These are phyloP conservation scores for Fragaria iinumae DNA, from an alignment of 306 rosid genomes.

Conservation along the genomic window DNA sequence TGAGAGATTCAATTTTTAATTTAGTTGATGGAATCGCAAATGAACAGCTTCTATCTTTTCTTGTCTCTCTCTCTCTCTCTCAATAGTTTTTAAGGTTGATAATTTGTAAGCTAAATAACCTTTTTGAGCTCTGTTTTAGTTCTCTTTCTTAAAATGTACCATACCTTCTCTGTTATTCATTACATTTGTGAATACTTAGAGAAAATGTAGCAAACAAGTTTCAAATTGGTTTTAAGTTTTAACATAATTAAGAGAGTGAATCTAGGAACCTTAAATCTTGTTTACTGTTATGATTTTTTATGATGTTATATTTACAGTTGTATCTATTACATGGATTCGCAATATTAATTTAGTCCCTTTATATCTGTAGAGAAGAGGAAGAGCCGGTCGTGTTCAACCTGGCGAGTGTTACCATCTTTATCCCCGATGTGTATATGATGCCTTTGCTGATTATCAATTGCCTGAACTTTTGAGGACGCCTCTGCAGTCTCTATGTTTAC, in stretches of 20 bases:
- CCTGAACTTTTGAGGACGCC: conserved; percentile 98
- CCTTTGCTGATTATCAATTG: conserved; percentile 85
- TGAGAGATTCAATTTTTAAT: neutral
- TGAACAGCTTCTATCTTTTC: neutral
- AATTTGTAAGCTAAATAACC: neutral
- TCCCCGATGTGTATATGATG: conserved; percentile 83
- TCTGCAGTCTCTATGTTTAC: conserved; percentile 89
- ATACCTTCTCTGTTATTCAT: neutral
- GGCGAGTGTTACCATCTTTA: conserved; percentile 95
- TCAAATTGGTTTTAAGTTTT: neutral
- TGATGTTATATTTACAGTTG: neutral
- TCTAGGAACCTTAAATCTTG: neutral
- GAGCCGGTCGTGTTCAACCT: conserved; percentile 97
- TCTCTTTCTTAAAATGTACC: neutral
- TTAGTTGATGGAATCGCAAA: neutral
- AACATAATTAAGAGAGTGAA: neutral
- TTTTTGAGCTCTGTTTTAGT: neutral
- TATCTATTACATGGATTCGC: neutral
- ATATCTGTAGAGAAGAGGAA: conserved; percentile 87
- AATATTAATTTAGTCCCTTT: conserved; percentile 2
- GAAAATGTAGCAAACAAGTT: conserved; percentile 2
- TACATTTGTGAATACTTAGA: neutral
- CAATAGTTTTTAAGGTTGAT: neutral
- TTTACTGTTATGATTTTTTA: neutral
- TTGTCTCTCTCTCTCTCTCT: neutral